Base-by-base conservation (phyloP, 306 rosid species). In the Begonia masoniana region DNA sequence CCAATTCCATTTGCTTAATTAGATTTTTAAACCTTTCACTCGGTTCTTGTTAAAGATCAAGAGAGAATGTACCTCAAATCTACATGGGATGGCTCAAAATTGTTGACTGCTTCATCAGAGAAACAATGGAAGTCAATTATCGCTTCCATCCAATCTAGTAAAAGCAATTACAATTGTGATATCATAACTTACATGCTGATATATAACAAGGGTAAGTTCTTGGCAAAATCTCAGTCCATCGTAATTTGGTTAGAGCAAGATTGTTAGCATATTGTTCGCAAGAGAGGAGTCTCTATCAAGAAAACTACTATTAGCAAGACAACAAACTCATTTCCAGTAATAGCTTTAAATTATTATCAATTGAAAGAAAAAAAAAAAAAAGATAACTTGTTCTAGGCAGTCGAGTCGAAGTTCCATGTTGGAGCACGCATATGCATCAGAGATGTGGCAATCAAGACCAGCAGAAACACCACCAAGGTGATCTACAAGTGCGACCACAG, bases 381-480 rank as follows among this genome's bases (percentile, higher is more conserved):
- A 13, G 41, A 64, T 61, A 52, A 89, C 95, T 71, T 85, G 97
- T 65, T 77, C 78, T 67, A 91, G 78, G 73, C 76, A 78, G 41
- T 78, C 62, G 23, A 85, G 69, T 64, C 80, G 74, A 15, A 73
- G 62, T 50, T 85, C 85, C 7, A 88, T 61, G n/a, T 81, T 83
- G 5, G 81, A 74, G 73, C 80, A 80, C 13, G 68, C 61, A 54
- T 71, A 65, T 13, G 78, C 69, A 43, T 81, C 70, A 61, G 94
- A 85, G 68, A 91, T 58, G 64, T 67, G 73, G 58, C 67, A 58
- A 36, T 76, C 74, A 19, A 85, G 75, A 57, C 73, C 83, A 15
- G 81, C 68, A 4, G 97, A 85, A 54, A 85, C 88, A 15, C 72
- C 74, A 57, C 95, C 97, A 54, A 89, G 83, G 79, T 89, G 97